Conservation (phyloP, 768 basidiomycete genomes). For the Rhodocollybia butyracea region DNA sequence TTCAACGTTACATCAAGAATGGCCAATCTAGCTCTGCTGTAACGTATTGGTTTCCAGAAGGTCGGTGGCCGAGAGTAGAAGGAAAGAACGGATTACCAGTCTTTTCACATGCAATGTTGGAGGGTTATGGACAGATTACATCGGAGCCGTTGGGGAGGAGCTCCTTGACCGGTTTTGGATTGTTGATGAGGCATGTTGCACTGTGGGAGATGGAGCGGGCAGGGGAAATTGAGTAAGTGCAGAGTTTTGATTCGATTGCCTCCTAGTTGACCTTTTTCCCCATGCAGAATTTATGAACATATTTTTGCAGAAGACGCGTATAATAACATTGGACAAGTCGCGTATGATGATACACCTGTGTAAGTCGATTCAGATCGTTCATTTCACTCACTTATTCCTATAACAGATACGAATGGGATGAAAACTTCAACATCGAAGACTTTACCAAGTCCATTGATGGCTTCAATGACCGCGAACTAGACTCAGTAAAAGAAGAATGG, state of each 20-base stretch:
- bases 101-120: slow-evolving; percentile 12
- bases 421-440: slow-evolving; percentile 6
- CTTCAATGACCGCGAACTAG: slow-evolving; percentile 8
- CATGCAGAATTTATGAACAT: slow-evolving; percentile 6
- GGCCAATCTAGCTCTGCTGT: background rate
- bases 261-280: background rate
- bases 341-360: slow-evolving; percentile 16
- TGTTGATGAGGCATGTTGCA: slow-evolving; percentile 17
- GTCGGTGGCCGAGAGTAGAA: background rate
- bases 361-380: background rate
- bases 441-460: slow-evolving; percentile 8
- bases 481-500: background rate
- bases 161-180: slow-evolving; percentile 10
- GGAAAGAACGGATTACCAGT: slow-evolving; percentile 2
- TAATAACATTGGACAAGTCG: slow-evolving; percentile 7
- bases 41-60: slow-evolving; percentile 10
- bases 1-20: slow-evolving; percentile 9
- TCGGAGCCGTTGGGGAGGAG: background rate
- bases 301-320: slow-evolving; percentile 9
- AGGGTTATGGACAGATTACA: slow-evolving; percentile 4
- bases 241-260: background rate
- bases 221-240: background rate
- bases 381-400: background rate
- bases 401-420: slow-evolving; percentile 14
- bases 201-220: slow-evolving; percentile 13